Conservation (phyloP, 352 stramenopile species). For the Phytophthora hibernalis region DNA sequence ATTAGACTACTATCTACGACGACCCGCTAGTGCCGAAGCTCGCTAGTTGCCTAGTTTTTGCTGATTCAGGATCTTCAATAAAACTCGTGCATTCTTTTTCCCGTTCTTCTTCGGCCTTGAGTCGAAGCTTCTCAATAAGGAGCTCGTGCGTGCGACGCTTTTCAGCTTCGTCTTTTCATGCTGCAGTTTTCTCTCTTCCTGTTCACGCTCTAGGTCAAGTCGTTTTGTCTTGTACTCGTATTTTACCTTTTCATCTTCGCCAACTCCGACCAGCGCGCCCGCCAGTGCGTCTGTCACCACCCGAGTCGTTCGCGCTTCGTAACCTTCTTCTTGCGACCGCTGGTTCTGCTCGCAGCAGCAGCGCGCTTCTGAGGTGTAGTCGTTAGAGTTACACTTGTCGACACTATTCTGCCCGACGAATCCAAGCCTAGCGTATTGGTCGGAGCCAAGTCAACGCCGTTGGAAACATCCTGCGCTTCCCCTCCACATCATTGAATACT, state of each 20-base stretch:
- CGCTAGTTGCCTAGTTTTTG: no score
- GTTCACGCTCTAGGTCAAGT: background rate
- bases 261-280: background rate
- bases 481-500: no score
- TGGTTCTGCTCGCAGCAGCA: background rate
- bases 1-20: background rate
- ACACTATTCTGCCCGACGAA: no score
- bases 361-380: background rate
- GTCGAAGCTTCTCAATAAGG: background rate
- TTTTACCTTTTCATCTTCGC: background rate
- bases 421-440: no score
- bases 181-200: background rate
- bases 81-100: constrained; percentile 2
- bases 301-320: background rate
- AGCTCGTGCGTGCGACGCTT: background rate
- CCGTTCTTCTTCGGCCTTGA: background rate
- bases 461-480: no score
- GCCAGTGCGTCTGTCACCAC: background rate
- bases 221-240: constrained; percentile 2
- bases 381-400: no score
- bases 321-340: background rate
- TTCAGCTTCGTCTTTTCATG: background rate
- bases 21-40: no score
- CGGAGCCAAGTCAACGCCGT: no score
- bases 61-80: background rate